Conservation (phyloP, 192 early-diverging fungal genomes). For the Coemansia interrupta region DNA sequence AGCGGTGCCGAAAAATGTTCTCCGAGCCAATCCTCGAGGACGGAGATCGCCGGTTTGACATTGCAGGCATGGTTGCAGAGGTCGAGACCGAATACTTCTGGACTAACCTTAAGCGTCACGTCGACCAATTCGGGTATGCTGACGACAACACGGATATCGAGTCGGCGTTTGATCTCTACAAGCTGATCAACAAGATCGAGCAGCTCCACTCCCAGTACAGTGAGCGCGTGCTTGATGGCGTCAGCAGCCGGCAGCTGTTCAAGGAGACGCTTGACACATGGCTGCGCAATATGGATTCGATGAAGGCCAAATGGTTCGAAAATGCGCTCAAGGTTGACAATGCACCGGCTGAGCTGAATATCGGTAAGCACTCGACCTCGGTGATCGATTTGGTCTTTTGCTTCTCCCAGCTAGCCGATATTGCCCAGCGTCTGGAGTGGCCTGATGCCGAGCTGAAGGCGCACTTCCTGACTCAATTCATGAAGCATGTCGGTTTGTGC, state of each 20-base stretch:
- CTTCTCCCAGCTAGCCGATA: slow-evolving; percentile 49
- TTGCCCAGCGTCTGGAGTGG: slow-evolving; percentile 39
- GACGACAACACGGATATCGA: slow-evolving; percentile 30
- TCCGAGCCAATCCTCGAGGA: slow-evolving; percentile 34
- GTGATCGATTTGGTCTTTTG: slow-evolving; percentile 49
- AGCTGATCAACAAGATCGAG: slow-evolving; percentile 29
- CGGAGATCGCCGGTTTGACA: slow-evolving; percentile 51
- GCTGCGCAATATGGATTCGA: slow-evolving; percentile 39
- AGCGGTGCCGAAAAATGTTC: slow-evolving; percentile 35
- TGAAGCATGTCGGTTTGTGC: slow-evolving; percentile 34
- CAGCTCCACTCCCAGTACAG: slow-evolving; percentile 29
- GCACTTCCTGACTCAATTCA: slow-evolving; percentile 45
- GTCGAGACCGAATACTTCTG: slow-evolving; percentile 44
- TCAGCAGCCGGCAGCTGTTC: slow-evolving; percentile 42
- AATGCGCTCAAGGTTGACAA: slow-evolving; percentile 50
- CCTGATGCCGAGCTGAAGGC: slow-evolving; percentile 47
- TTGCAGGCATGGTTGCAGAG: slow-evolving; percentile 45
- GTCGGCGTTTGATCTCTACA: slow-evolving; percentile 38
- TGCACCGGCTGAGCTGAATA: slow-evolving; percentile 25
- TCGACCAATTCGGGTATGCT: slow-evolving; percentile 42
- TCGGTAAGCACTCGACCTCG: slow-evolving; percentile 53
- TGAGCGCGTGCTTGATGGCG: slow-evolving; percentile 9
- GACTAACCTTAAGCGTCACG: slow-evolving; percentile 25
- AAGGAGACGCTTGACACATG: slow-evolving; percentile 27
- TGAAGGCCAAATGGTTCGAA: slow-evolving; percentile 34